Conservation (phyloP, 257 asterid species). For the Penstemon davidsonii region DNA sequence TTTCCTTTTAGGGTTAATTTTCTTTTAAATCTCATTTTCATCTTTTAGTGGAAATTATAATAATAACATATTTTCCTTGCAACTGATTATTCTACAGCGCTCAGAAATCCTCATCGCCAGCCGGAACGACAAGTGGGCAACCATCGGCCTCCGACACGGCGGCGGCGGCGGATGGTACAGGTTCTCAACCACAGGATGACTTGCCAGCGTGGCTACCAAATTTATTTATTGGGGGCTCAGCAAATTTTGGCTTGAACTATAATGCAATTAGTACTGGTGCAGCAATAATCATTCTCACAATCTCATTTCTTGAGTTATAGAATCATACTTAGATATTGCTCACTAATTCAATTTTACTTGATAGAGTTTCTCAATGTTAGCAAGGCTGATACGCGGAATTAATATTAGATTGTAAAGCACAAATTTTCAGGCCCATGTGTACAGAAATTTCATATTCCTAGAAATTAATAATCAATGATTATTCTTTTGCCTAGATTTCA, state of each 20-base stretch:
- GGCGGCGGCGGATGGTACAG: conserved; percentile 32
- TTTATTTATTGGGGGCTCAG: conserved; percentile 51
- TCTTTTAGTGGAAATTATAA: too few relatives aligned
- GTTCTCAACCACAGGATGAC: conserved; percentile 36
- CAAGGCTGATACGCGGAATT: neutral
- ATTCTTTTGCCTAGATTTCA: neutral
- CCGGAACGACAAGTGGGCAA: conserved; percentile 23
- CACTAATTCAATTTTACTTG: conserved; percentile 9
- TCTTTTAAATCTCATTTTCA: too few relatives aligned
- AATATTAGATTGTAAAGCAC: conserved; percentile 25
- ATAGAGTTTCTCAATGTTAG: conserved; percentile 13
- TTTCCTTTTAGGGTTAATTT: too few relatives aligned
- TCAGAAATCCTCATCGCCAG: conserved; percentile 56
- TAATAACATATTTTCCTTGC: too few relatives aligned
- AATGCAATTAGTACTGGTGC: conserved; percentile 20
- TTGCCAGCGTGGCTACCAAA: conserved; percentile 62
- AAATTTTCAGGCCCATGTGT: conserved; percentile 25
- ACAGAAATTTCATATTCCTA: conserved; percentile 15
- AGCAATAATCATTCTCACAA: conserved; percentile 32
- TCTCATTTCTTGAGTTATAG: conserved; percentile 42
- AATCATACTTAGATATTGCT: neutral
- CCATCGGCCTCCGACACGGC: conserved; percentile 10
- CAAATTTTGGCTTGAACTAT: conserved; percentile 30
- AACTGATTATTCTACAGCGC: conserved; percentile 37
- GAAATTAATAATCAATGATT: neutral